A percentile compares a stretch with the other conserved stretches of the same genome.
Conservation (phyloP, 2,329 filamentous ascomycete species). For the Aureobasidium leucospermi region DNA sequence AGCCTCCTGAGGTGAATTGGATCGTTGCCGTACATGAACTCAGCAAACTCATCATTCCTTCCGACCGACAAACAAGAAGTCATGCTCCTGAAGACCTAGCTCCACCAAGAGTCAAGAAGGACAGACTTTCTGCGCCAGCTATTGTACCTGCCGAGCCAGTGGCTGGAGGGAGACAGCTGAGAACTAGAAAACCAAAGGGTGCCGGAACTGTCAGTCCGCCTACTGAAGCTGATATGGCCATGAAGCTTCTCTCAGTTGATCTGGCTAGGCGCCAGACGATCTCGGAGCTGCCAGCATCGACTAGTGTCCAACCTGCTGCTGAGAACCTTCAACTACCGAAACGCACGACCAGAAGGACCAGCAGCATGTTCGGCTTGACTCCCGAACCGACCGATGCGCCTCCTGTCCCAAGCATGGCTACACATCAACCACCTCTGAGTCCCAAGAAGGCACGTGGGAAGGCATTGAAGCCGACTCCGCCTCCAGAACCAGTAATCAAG, state of each 20-base stretch:
- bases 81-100: constrained; percentile 69
- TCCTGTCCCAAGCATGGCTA: constrained; percentile 16
- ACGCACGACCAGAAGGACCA: constrained; percentile 6
- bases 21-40: constrained; percentile 74
- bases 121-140: constrained; percentile 48
- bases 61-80: constrained; percentile 65
- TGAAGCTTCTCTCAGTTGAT: not conserved
- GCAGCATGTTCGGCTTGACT: not conserved
- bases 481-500: not conserved
- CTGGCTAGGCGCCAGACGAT: constrained; percentile 16
- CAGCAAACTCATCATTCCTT: constrained; percentile 73
- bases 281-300: constrained; percentile 11
- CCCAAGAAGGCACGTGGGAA: not conserved
- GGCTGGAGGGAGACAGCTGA: constrained; percentile 60
- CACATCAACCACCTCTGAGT: not conserved
- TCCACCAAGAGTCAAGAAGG: constrained; percentile 51
- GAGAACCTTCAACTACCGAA: not conserved
- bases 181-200: constrained; percentile 56
- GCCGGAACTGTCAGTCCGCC: constrained; percentile 34
- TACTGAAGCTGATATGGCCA: constrained; percentile 1
- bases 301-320: not conserved
- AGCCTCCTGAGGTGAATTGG: constrained; percentile 80
- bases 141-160: constrained; percentile 43
- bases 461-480: not conserved
- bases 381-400: constrained; percentile 9